Percentiles rank a stretch among this genome's conserved stretches.
Evolutionary conservation across 2,329 filamentous ascomycete genomes (phyloP).

Genomic region (Cyanodermella asteris): DNA sequence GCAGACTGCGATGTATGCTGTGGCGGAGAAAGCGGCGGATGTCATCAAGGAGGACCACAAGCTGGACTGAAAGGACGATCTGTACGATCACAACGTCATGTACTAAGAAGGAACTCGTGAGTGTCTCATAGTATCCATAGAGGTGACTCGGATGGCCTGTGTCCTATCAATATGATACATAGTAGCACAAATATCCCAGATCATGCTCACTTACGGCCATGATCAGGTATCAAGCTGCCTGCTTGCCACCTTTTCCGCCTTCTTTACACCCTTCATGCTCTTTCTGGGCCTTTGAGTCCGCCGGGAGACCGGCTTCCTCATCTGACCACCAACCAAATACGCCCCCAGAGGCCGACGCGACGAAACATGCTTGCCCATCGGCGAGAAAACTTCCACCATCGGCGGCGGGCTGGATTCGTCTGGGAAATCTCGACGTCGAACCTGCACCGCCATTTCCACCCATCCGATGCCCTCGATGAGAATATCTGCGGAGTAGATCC

Average conservation of each 20-base stretch:
- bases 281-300: conserved; percentile 36
- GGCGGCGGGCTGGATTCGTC: conserved; percentile 3
- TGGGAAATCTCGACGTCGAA: conserved; percentile 33
- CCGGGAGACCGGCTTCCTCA: conserved; percentile 28
- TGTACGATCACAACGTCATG: too few species aligned
- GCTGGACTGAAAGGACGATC: too few species aligned
- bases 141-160: too few species aligned
- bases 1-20: conserved; percentile 11
- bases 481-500: conserved; percentile 60
- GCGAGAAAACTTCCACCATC: conserved; percentile 59
- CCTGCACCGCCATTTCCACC: conserved; percentile 70
- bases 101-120: too few species aligned
- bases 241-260: conserved; percentile 21
- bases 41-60: conserved; percentile 13
- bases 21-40: conserved; percentile 15
- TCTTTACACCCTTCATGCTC: conserved; percentile 46
- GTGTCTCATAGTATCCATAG: too few species aligned
- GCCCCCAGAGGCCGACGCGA: conserved; percentile 47
- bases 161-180: too few species aligned
- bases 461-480: conserved; percentile 84
- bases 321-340: conserved; percentile 37
- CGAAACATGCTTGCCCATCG: conserved; percentile 60
- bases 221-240: too few species aligned
- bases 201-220: too few species aligned
- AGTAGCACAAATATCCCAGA: too few species aligned